Evolutionary conservation across 2,329 filamentous ascomycete species (phyloP), one percentile per base, ranked within the genome.

Genomic region (Ophiocordyceps camponoti-leonardi): DNA sequence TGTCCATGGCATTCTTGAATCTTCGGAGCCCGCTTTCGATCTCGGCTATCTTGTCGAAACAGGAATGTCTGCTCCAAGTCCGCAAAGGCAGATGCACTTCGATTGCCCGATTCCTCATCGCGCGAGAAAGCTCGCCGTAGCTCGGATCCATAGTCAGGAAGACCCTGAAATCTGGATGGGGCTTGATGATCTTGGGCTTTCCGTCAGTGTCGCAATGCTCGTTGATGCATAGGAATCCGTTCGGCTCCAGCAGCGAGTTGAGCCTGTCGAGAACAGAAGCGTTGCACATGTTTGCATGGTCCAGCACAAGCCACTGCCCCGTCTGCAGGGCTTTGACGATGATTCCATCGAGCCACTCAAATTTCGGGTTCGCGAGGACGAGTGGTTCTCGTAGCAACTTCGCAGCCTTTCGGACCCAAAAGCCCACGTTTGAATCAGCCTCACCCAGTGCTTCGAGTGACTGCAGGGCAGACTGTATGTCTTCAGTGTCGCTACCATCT

Each of bases 261-360:
- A 98, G 68, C 49, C 93, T 77, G 62, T 98, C 92, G 11, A 98
- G 73, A 1, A 98, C 92, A 7, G 90, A 94, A 22, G 90, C 83
- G 56, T 83, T 95, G 66, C 93, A 98, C 47, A 98, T 73, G 56
- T 98, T 98, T 49, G 93, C 92, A 61, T 98, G 95, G 62, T 98
- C 92, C 20, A 98, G 77, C 12, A 98, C 81, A 18, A 98, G 71
- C 92, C 92, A 98, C 49, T 87, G 76, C 14, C 92, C 92, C 53
- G 81, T 71, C 56, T 93, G 75, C 12, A 96, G 69, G 40, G 92
- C 90, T 54, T 87, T 82, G 43, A 96, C 82, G 41, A 98, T 79
- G 43, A 93, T 77, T 47, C 93, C 92, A 58, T 98, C 90, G 2
- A 94, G 78, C 92, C 92, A 98, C 60, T 94, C 86, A 58, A 98